phyloP scores from a whole-genome alignment of 169 alveolate genomes.

The Cryptosporidium parvum region DNA sequence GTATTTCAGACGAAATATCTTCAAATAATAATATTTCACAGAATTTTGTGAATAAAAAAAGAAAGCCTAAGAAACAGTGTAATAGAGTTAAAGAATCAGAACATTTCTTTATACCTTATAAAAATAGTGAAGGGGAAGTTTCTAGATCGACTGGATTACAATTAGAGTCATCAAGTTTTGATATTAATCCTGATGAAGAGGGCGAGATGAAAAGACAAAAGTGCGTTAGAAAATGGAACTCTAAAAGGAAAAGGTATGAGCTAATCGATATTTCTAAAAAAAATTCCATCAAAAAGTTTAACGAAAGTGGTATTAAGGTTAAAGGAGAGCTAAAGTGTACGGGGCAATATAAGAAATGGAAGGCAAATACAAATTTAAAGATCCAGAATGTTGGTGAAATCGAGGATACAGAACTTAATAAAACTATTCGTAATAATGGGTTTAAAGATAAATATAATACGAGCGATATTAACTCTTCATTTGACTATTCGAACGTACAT shows the following conservation, averaged over 20 bases:
- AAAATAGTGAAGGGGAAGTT: constrained; percentile 60
- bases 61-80: constrained; percentile 19
- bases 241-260: constrained; percentile 77
- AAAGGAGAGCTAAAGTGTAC: constrained; percentile 45
- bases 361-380: constrained; percentile 77
- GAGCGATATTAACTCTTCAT: background rate
- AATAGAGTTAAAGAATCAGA: constrained; percentile 17
- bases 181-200: constrained; percentile 82
- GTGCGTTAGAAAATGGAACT: constrained; percentile 80
- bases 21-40: constrained; percentile 18
- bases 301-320: constrained; percentile 62
- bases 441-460: background rate
- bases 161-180: constrained; percentile 76
- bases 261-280: constrained; percentile 68
- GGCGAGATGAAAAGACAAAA: constrained; percentile 78
- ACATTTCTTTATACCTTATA: constrained; percentile 76
- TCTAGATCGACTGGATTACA: constrained; percentile 37
- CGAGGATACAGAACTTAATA: constrained; percentile 70
- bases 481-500: constrained; percentile 19
- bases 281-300: constrained; percentile 39
- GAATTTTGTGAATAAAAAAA: constrained; percentile 5
- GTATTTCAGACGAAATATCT: background rate
- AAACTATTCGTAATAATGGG: background rate
- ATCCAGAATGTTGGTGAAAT: constrained; percentile 81
- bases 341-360: constrained; percentile 81